phyloP scores from a whole-genome alignment of 1,139 yeast genomes.

The Chernovozyma sophiae-reginae region DNA sequence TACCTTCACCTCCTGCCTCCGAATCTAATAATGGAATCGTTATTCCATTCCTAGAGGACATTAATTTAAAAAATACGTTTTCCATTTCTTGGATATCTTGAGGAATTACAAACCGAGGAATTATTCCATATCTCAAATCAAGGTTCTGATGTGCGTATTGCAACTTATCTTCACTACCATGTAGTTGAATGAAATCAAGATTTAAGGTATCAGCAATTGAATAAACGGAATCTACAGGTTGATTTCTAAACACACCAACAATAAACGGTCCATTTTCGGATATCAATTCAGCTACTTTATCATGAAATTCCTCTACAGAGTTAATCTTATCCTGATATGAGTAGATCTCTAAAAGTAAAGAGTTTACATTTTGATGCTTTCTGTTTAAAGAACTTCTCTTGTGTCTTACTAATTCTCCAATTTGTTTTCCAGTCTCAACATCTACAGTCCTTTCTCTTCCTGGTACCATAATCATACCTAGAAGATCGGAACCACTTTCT shows the following conservation, averaged over 20 bases:
- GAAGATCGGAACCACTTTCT: constrained; percentile 63
- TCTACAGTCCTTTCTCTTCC: constrained; percentile 69
- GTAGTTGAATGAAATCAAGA: constrained; percentile 81
- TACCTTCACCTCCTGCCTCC: constrained; percentile 91
- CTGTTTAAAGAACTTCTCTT: constrained; percentile 16
- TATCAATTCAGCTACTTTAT: constrained; percentile 24
- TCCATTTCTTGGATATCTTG: constrained; percentile 33
- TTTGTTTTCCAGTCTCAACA: constrained; percentile 47
- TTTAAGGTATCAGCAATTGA: constrained; percentile 41
- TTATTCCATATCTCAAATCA: constrained; percentile 49
- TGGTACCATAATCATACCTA: constrained; percentile 89
- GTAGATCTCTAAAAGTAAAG: constrained; percentile 14
- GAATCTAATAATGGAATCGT: constrained; percentile 72
- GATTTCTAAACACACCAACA: constrained; percentile 92
- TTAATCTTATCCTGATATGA: constrained; percentile 13
- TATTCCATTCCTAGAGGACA: constrained; percentile 22
- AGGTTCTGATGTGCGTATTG: constrained; percentile 43
- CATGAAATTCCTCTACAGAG: constrained; percentile 33
- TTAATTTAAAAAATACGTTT: constrained; percentile 13
- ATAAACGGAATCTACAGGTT: constrained; percentile 59
- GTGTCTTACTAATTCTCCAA: constrained; percentile 36
- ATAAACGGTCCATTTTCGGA: constrained; percentile 58
- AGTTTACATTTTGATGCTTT: constrained; percentile 17
- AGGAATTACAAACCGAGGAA: constrained; percentile 68
- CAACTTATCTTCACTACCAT: constrained; percentile 72